A percentile compares a stretch with the other conserved stretches of the same genome.
phyloP scores from a whole-genome alignment of 345 rosid species.

The Euphorbia lathyris region DNA sequence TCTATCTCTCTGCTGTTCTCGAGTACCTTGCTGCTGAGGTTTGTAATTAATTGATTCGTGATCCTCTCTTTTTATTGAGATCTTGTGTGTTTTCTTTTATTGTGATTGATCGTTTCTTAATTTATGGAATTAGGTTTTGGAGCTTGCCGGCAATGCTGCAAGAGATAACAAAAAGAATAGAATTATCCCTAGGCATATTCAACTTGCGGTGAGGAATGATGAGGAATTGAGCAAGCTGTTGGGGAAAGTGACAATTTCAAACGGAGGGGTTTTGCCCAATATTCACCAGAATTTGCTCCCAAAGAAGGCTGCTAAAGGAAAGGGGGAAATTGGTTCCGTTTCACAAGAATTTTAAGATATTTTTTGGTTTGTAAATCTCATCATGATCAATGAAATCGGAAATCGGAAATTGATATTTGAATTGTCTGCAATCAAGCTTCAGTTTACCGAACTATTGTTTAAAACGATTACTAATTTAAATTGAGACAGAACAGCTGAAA shows the following conservation, averaged over 20 bases:
- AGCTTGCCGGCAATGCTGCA: conserved; percentile 28
- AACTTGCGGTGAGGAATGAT: conserved; percentile 24
- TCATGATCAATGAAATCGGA: background rate
- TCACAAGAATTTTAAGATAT: conserved; percentile 17
- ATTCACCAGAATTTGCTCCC: conserved; percentile 22
- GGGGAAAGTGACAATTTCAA: conserved; percentile 21
- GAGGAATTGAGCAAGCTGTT: conserved; percentile 26
- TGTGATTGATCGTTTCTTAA: too few relatives aligned
- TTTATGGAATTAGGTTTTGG: conserved; percentile 13
- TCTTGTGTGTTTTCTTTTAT: background rate
- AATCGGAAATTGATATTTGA: background rate
- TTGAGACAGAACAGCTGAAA: too few relatives aligned
- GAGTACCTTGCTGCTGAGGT: conserved; percentile 31
- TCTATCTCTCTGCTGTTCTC: conserved; percentile 24
- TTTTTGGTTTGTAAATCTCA: background rate
- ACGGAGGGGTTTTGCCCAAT: conserved; percentile 23
- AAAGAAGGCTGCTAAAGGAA: conserved; percentile 14
- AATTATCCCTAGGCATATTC: conserved; percentile 23
- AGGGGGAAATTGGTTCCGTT: conserved; percentile 15
- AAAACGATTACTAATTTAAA: too few relatives aligned
- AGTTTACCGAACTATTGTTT: too few relatives aligned
- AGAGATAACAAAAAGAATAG: conserved; percentile 27
- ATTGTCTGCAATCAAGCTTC: too few relatives aligned
- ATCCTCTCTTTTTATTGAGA: background rate
- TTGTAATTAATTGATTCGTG: background rate